Base-by-base conservation (phyloP, 768 basidiomycete species). In the Termitomyces sp. region DNA sequence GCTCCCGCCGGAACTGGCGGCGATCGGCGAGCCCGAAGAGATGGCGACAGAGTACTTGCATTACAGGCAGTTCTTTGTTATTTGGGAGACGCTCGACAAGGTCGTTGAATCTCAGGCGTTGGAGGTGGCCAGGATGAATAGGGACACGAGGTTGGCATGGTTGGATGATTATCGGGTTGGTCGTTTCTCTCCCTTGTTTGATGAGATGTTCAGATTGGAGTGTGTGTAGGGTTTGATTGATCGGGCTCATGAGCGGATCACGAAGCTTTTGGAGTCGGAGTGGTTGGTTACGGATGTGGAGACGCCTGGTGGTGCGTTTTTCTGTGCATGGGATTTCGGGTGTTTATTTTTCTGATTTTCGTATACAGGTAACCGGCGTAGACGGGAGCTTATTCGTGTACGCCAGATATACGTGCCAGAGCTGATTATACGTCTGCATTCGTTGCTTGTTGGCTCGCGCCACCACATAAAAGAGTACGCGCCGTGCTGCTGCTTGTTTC, bases 341-440 rank as follows among this genome's bases (percentile, higher is more conserved):
- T 31, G 2, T 37, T 57, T 15, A 8, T 29, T 54, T 12, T 48
- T 60, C 56, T 12, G 56, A 57, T 50, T 40, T 59, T 31, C 66
- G 49, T 53, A 34, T 4, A 20, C 47, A 82, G 84, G 74, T 46
- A 82, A 86, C 51, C 81, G 80, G 7, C 81, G 89, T 32, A 79
- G 78, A 29, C 77, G 78, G 25, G 92, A 96, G 63, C 82, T 96
- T 50, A 74, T 83, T 12, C 85, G 89, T n/a, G 89, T 96, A 56
- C 86, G 95, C 46, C 88, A 94, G 67, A 86, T 96, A 36, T 96
- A 89, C 72, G 79, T 97, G 31, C 96, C 95, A 0, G 94, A 97
- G 70, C 80, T 98, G 25, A 85, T 98, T 66, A 81, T 98, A 64
- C 86, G 93, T 25, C 76, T 98, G 2, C 95, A 98, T 69, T 78